These are phyloP conservation scores for Luffa acutangula DNA, from an alignment of 306 rosid genomes.

Conservation along the genomic window DNA sequence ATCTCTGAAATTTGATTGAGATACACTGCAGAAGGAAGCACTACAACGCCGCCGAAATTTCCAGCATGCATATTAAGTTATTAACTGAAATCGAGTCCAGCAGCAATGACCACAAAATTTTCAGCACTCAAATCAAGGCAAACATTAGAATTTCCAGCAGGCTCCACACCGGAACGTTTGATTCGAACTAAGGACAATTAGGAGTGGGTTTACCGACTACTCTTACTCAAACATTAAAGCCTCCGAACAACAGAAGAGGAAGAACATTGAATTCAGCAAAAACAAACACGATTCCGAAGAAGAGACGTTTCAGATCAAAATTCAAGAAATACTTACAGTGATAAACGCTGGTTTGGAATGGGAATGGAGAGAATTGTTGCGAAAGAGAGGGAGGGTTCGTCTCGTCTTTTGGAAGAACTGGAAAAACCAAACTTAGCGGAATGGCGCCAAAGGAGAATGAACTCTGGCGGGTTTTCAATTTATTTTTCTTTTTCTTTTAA, in stretches of 20 bases:
- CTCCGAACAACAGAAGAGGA: not conserved
- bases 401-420: not conserved
- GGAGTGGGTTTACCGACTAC: too few relatives aligned
- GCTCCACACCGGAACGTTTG: too few relatives aligned
- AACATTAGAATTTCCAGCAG: too few relatives aligned
- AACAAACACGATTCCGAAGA: not conserved
- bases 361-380: not conserved
- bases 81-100: too few relatives aligned
- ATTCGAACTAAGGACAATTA: too few relatives aligned
- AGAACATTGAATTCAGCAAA: not conserved
- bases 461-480: not conserved
- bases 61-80: too few relatives aligned
- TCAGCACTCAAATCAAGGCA: too few relatives aligned
- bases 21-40: not conserved
- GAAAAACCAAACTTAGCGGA: not conserved
- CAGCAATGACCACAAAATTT: too few relatives aligned
- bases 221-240: too few relatives aligned
- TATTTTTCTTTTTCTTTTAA: too few relatives aligned
- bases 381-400: not conserved
- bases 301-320: not conserved
- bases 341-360: not conserved
- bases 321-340: not conserved
- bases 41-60: too few relatives aligned
- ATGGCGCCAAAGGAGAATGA: not conserved
- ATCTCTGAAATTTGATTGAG: not conserved